These are phyloP conservation scores for Xylaria nigripes DNA, from an alignment of 495 filamentous ascomycete genomes.

Conservation along the genomic window DNA sequence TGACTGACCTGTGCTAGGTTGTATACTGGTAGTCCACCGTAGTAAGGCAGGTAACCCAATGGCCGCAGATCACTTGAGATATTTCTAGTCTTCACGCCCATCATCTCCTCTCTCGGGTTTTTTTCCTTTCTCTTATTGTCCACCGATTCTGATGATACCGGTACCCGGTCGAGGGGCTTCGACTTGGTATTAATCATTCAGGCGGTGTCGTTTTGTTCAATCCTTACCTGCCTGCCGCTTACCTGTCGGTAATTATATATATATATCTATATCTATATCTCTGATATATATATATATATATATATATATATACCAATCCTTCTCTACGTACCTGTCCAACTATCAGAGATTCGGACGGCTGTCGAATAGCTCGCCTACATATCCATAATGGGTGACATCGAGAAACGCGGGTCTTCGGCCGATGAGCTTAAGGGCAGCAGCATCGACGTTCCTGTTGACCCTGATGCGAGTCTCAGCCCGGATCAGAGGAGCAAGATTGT, in stretches of 20 bases:
- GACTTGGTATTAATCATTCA: no score
- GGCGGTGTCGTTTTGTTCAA: no score
- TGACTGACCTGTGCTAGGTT: no score
- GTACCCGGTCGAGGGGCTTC: no score
- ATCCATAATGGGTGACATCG: constrained; percentile 24
- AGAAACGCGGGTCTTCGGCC: constrained; percentile 23
- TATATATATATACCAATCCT: no score
- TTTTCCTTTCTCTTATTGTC: not conserved
- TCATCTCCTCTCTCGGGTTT: not conserved
- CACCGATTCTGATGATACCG: not conserved
- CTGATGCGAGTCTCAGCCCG: constrained; percentile 58
- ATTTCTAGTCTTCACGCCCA: not conserved
- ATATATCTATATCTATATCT: no score
- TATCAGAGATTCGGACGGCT: no score
- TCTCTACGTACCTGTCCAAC: no score
- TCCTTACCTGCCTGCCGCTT: no score
- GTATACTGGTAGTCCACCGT: no score
- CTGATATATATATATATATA: no score
- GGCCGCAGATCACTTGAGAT: not conserved
- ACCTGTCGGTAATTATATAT: no score
- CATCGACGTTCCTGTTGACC: constrained; percentile 39
- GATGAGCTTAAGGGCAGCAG: constrained; percentile 23
- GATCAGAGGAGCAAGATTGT: constrained; percentile 63
- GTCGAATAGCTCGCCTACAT: not conserved
- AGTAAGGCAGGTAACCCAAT: not conserved